Evolutionary conservation across 345 rosid species (phyloP).

Genomic region (Eucalyptus grandis): DNA sequence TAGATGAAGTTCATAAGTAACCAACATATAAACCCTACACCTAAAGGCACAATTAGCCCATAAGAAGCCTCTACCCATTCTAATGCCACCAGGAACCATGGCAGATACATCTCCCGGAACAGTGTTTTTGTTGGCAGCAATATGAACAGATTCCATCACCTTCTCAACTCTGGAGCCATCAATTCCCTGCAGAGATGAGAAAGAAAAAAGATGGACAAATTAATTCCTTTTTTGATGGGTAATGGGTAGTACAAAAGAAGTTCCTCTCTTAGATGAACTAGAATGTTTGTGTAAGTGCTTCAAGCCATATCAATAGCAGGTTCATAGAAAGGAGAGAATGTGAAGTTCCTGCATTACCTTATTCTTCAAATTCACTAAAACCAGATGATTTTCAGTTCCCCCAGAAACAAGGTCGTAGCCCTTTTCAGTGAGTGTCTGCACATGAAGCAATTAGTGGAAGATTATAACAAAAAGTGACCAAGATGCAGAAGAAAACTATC

Average conservation of each 20-base stretch:
- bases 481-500: background rate
- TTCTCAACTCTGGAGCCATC: constrained; percentile 98
- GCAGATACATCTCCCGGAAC: constrained; percentile 99
- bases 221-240: background rate
- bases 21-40: background rate
- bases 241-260: background rate
- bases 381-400: constrained; percentile 96
- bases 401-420: constrained; percentile 97
- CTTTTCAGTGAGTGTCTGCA: constrained; percentile 45
- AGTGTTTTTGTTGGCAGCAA: constrained; percentile 98
- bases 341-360: constrained; percentile 33
- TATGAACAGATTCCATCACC: constrained; percentile 95
- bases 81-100: constrained; percentile 99
- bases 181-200: constrained; percentile 40
- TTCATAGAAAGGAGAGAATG: background rate
- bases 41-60: background rate
- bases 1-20: background rate
- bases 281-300: background rate
- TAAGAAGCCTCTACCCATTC: constrained; percentile 66
- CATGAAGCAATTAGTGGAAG: background rate
- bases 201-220: background rate
- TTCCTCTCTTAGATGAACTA: background rate
- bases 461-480: background rate
- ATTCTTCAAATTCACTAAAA: constrained; percentile 86
- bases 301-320: background rate